phyloP scores from a whole-genome alignment of 805 yeast genomes.

The Ogataea zsoltii region DNA sequence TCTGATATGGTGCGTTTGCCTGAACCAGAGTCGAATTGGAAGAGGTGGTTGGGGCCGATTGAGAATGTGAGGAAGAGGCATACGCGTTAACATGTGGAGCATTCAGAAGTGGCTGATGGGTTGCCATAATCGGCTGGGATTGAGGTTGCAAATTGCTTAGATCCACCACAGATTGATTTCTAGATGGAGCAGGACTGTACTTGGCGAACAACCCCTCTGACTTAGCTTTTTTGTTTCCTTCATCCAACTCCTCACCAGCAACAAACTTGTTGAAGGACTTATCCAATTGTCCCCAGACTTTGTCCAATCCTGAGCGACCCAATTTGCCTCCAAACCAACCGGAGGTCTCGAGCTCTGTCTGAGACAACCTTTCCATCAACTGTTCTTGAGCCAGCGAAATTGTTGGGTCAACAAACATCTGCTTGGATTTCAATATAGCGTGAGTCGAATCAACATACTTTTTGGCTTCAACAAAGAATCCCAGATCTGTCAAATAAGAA shows the following conservation, averaged over 20 bases:
- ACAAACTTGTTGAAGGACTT: slow-evolving; percentile 77
- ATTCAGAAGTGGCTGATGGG: slow-evolving; percentile 11
- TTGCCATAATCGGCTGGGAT: slow-evolving; percentile 20
- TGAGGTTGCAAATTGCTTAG: slow-evolving; percentile 21
- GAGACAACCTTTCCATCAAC: slow-evolving; percentile 49
- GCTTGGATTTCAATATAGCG: slow-evolving; percentile 39
- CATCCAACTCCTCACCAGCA: slow-evolving; percentile 74
- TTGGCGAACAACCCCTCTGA: slow-evolving; percentile 66
- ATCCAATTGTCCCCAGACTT: slow-evolving; percentile 86
- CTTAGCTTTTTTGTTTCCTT: slow-evolving; percentile 31
- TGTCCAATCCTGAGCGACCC: slow-evolving; percentile 47
- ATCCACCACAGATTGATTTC: slow-evolving; percentile 49
- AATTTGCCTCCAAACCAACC: slow-evolving; percentile 73
- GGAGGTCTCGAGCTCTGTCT: slow-evolving; percentile 36
- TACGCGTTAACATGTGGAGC: slow-evolving; percentile 8
- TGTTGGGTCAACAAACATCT: slow-evolving; percentile 36
- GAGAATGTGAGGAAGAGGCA: slow-evolving; percentile 20
- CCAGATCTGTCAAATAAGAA: slow-evolving; percentile 65
- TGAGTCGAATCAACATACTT: slow-evolving; percentile 57
- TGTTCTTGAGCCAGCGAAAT: slow-evolving; percentile 36
- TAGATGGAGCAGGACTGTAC: slow-evolving; percentile 67
- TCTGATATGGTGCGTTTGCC: slow-evolving; percentile 9
- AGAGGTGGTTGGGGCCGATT: slow-evolving; percentile 26
- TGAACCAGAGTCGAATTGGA: slow-evolving; percentile 24
- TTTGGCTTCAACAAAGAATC: slow-evolving; percentile 57